Percentiles rank a stretch among this genome's conserved stretches.
Conservation (phyloP, 1,284 basidiomycete species). For the Ganoderma boninense region DNA sequence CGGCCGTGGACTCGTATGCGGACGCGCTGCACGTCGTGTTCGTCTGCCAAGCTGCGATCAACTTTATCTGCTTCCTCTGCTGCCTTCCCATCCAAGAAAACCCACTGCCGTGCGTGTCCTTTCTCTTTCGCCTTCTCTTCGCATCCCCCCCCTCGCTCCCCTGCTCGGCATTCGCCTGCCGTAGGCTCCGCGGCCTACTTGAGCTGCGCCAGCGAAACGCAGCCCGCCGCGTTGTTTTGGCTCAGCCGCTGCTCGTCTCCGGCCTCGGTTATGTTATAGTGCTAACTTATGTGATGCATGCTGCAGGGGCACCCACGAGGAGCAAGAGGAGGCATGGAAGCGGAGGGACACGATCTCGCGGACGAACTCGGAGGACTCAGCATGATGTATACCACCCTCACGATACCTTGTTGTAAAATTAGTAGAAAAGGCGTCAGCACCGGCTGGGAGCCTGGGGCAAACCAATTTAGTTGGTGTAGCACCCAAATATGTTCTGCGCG, state of each 20-base stretch:
- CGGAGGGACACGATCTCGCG: conserved; percentile 37
- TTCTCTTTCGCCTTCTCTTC: conserved; percentile 16
- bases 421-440: conserved; percentile 15
- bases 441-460: neutral
- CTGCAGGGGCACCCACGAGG: conserved; percentile 65
- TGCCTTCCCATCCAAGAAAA: conserved; percentile 82
- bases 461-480: neutral
- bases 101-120: conserved; percentile 66
- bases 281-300: neutral
- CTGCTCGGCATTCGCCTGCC: conserved; percentile 3
- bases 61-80: conserved; percentile 67
- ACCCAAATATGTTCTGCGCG: neutral
- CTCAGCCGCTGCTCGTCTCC: conserved; percentile 22
- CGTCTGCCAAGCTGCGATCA: conserved; percentile 74
- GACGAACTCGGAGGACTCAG: conserved; percentile 27
- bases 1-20: conserved; percentile 86
- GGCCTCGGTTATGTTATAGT: conserved; percentile 10
- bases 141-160: conserved; percentile 3
- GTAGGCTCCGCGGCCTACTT: neutral
- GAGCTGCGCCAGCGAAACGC: neutral
- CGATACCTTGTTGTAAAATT: conserved; percentile 18
- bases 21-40: conserved; percentile 88
- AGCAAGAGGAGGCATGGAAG: conserved; percentile 64
- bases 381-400: conserved; percentile 18
- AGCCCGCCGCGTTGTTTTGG: conserved; percentile 1